Evolutionary conservation across 192 early-diverging fungal genomes (phyloP), one percentile per base, ranked within the genome.

Genomic region (Podila verticillata): DNA sequence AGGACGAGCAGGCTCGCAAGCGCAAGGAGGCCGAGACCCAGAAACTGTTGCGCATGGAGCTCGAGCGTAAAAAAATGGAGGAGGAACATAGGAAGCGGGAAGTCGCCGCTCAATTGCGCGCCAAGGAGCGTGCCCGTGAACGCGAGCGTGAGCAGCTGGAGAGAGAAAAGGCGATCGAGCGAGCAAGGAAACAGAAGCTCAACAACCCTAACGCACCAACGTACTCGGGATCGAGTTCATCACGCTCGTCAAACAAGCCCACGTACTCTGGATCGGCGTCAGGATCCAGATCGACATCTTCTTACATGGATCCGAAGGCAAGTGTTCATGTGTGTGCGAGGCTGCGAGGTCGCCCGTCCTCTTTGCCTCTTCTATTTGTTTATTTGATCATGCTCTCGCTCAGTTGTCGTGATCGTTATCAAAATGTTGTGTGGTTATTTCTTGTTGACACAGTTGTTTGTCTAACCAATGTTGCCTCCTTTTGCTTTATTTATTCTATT

Each of bases 101-200:
- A n/a, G 61, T 47, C 32, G 77, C 77, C 0, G 54, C 70, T 5
- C 61, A 61, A 22, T 26, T 68, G 32, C 71, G 62, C 47, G 77
- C 77, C 49, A 80, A 80, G 68, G 77, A 80, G 31, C 69, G 77
- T 7, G 77, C 77, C 3, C 57, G 65, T 10, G 69, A 72, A 49
- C 64, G 67, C 17, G 75, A 71, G 48, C 65, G 61, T 4, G 77
- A 80, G 26, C 35, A 28, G 24, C 51, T 24, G 9, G 77, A 80
- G 54, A 34, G 77, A 20, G 77, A 80, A 51, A 68, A 54, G 61
- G 60, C 71, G 54, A 80, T 49, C 39, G 44, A 22, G 61, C 61
- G 7, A 62, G 35, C 59, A 71, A 70, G 49, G 57, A 44, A 79
- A 28, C 36, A 74, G 22, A 48, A 67, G 32, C 36, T 48, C 3